Percentiles rank a stretch among this genome's conserved stretches.
phyloP scores from a whole-genome alignment of 306 rosid species.

The Psophocarpus tetragonolobus region DNA sequence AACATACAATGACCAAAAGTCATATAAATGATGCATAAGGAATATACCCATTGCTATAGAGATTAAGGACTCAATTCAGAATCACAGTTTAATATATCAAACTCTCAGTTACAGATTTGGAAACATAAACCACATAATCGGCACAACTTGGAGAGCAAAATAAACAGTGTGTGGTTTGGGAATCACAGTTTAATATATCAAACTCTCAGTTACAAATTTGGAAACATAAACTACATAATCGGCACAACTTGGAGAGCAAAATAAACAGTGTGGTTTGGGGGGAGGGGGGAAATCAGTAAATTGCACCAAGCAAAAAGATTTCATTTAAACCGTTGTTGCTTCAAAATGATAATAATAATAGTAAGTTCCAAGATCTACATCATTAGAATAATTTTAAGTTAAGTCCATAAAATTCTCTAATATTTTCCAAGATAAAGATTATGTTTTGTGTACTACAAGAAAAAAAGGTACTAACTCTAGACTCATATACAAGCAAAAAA shows the following conservation, averaged over 20 bases:
- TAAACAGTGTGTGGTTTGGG: too few relatives aligned
- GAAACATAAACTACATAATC: not conserved
- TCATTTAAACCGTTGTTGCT: slow-evolving; percentile 14
- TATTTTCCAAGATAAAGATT: not conserved
- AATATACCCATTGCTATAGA: not conserved
- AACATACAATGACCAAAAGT: not conserved
- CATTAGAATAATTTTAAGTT: not conserved
- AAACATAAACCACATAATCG: not conserved
- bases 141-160: not conserved
- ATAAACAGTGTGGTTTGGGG: not conserved
- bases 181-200: slow-evolving; percentile 12
- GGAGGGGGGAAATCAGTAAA: not conserved
- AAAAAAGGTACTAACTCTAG: too few relatives aligned
- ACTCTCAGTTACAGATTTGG: not conserved
- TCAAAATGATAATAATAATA: slow-evolving; percentile 1
- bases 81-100: slow-evolving; percentile 9
- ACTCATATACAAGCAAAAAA: too few relatives aligned
- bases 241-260: not conserved
- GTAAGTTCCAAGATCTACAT: not conserved
- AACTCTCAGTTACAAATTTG: not conserved
- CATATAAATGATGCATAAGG: not conserved
- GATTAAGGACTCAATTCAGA: slow-evolving; percentile 9
- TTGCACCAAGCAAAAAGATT: not conserved
- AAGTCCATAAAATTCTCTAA: not conserved
- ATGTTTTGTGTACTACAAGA: not conserved